phyloP scores from a whole-genome alignment of 202 grass and related monocot genomes.

The Cymbopogon flexuosus region DNA sequence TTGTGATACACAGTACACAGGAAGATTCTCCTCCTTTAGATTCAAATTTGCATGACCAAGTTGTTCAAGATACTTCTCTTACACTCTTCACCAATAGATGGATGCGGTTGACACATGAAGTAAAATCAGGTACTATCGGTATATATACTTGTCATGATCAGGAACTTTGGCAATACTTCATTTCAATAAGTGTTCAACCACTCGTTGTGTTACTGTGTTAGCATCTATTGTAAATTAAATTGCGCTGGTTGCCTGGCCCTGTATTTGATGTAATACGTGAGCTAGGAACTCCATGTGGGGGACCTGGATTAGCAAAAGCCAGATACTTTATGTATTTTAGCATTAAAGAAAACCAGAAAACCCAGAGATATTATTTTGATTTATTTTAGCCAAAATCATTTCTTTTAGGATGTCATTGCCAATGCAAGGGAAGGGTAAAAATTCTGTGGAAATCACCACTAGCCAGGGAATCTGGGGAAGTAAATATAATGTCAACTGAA shows the following conservation, averaged over 20 bases:
- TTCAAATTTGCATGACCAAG: conserved; percentile 30
- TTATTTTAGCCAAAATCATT: background rate
- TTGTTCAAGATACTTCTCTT: conserved; percentile 44
- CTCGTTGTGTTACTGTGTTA: background rate
- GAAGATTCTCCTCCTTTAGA: conserved; percentile 35
- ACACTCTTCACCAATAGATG: conserved; percentile 70
- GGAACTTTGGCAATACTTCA: background rate
- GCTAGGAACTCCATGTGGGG: conserved; percentile 1
- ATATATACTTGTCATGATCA: background rate
- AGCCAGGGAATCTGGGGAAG: background rate
- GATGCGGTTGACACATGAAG: conserved; percentile 67
- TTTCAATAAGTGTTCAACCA: conserved; percentile 14
- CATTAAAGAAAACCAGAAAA: background rate
- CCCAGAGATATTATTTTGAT: background rate
- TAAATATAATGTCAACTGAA: conserved; percentile 6
- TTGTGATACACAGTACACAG: conserved; percentile 53
- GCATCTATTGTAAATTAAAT: background rate
- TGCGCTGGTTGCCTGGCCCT: background rate
- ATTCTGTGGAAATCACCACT: background rate
- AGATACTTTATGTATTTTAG: background rate
- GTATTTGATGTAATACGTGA: background rate
- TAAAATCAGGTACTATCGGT: conserved; percentile 74
- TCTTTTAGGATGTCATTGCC: background rate
- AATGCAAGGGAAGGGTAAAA: conserved; percentile 13
- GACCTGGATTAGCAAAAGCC: background rate